A percentile compares a stretch with the other conserved stretches of the same genome.
Evolutionary conservation across 768 basidiomycete genomes (phyloP).

Genomic region (Naganishia vishniacii): DNA sequence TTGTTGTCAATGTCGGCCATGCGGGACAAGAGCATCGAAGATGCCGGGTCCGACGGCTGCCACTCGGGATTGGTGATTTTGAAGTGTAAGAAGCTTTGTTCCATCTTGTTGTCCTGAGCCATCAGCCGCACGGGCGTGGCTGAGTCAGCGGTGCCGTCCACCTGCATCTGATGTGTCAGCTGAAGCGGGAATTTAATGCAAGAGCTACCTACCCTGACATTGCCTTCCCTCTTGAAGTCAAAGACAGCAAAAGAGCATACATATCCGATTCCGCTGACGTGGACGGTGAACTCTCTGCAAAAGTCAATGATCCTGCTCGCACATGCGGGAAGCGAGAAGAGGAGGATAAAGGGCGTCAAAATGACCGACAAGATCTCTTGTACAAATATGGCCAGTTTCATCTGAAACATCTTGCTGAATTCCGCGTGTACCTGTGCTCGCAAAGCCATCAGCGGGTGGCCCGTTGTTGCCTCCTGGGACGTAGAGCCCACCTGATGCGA

Average conservation of each 20-base stretch:
- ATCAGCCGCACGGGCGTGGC: slow-evolving; percentile 55
- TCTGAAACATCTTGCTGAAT: slow-evolving; percentile 86
- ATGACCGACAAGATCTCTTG: slow-evolving; percentile 87
- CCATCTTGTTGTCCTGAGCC: slow-evolving; percentile 95
- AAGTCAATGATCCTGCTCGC: slow-evolving; percentile 91
- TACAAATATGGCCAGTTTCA: slow-evolving; percentile 80
- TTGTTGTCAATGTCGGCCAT: slow-evolving; percentile 51
- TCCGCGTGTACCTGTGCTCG: slow-evolving; percentile 69
- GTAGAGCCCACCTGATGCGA: slow-evolving; percentile 64
- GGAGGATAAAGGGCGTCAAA: slow-evolving; percentile 86
- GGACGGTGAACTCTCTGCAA: slow-evolving; percentile 95
- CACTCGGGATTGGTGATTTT: slow-evolving; percentile 89
- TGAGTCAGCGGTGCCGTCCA: slow-evolving; percentile 55
- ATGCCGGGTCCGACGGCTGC: slow-evolving; percentile 83
- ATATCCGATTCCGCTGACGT: slow-evolving; percentile 92
- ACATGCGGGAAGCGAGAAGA: slow-evolving; percentile 83
- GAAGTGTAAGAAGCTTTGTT: slow-evolving; percentile 58
- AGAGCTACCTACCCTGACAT: slow-evolving; percentile 62
- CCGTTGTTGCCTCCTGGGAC: neutral
- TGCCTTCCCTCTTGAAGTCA: slow-evolving; percentile 91
- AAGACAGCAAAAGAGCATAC: slow-evolving; percentile 98
- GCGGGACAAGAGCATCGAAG: slow-evolving; percentile 80
- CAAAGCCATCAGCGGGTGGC: slow-evolving; percentile 6
- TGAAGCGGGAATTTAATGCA: neutral
- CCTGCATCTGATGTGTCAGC: slow-evolving; percentile 7